Evolutionary conservation across 768 basidiomycete species (phyloP), one percentile per base, ranked within the genome.

Genomic region (Inosperma sp.): DNA sequence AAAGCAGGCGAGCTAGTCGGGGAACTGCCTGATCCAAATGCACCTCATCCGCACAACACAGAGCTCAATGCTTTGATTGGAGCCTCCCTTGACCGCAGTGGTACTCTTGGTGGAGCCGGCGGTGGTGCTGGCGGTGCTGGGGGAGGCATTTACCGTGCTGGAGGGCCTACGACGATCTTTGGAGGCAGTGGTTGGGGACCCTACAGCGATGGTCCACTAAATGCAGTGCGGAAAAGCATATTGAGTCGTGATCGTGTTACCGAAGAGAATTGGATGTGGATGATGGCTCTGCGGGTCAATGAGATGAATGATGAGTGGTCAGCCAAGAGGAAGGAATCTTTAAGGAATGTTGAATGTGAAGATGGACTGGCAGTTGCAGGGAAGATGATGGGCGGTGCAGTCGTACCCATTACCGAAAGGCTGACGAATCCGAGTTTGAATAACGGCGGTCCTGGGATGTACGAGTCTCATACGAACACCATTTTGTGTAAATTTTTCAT

Each of bases 91-190:
- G 62, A 65, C 6, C 41, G 50, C n/a, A n/a, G n/a, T 14, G 65
- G 62, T 6, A 62, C 63, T 16, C 56, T 59, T 4, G 51, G 56
- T 9, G 68, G 65, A 54, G 73, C 76, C 59, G 71, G 66, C 49
- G 78, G 77, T 33, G 72, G 79, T 19, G 62, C 69, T 14, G 75
- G 78, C 7, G 79, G 80, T 14, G 74, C 73, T 19, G 72, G 72
- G 7, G 73, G 77, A n/a, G 84, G 88, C 0, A 79, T 93, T 37
- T 96, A 95, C 70, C 85, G 89, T 37, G 83, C 92, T 0, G 93
- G 93, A 1, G 93, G 93, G 0, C 88, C 93, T 1, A 95, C 93
- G 1, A 97, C 95, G 0, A 79, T 93, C 36, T 98, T 96, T 58
- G 94, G 89, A 14, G 79, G 79, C 1, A 76, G 76, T 13, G 94